Conservation (phyloP, 176 grass and related monocot species). For the Oryza longistaminata region DNA sequence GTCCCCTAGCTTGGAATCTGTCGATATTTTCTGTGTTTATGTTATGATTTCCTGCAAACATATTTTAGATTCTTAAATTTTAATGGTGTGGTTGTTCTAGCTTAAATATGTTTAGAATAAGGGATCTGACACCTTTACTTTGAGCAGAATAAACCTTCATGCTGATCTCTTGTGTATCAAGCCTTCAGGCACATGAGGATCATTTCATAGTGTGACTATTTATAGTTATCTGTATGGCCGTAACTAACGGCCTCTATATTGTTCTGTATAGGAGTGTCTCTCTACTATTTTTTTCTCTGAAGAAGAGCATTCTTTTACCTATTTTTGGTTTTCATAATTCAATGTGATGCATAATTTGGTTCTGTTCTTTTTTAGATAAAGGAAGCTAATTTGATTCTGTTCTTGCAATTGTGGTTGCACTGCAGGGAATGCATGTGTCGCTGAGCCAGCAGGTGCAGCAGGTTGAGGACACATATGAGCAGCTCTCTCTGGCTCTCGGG, state of each 20-base stretch:
- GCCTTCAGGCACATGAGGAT: background rate
- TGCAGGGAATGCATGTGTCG: constrained; percentile 71
- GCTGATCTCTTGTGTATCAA: background rate
- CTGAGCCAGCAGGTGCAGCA: constrained; percentile 77
- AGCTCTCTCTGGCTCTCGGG: constrained; percentile 62
- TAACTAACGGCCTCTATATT: too few relatives aligned
- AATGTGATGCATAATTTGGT: background rate
- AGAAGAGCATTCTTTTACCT: background rate
- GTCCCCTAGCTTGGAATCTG: too few relatives aligned
- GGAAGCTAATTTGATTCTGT: background rate
- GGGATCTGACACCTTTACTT: background rate
- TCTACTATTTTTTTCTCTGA: background rate
- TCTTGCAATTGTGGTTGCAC: background rate
- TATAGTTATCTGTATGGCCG: background rate
- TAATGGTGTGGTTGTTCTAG: background rate
- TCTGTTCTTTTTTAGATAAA: background rate
- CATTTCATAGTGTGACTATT: background rate
- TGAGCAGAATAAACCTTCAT: background rate
- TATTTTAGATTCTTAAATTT: background rate
- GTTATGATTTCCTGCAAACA: too few relatives aligned
- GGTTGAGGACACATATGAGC: constrained; percentile 64
- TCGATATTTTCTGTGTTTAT: too few relatives aligned
- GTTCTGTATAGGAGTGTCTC: background rate
- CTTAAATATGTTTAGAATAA: background rate
- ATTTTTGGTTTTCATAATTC: background rate